A percentile compares a stretch with the other conserved stretches of the same genome.
phyloP scores from a whole-genome alignment of 2,329 filamentous ascomycete genomes.

The Paraconiothyrium brasiliense region DNA sequence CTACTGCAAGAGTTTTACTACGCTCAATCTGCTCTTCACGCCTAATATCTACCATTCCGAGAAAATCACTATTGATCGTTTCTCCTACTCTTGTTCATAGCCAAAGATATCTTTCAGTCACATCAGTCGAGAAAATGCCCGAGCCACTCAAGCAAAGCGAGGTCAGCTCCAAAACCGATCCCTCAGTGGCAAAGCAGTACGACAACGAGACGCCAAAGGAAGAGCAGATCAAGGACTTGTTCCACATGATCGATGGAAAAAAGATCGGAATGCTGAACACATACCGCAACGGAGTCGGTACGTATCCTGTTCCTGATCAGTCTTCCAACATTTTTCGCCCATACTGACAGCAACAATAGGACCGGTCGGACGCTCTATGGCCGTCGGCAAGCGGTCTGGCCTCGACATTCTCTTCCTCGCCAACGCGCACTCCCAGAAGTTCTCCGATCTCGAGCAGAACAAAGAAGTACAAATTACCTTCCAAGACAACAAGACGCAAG shows the following conservation, averaged over 20 bases:
- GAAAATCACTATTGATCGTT: not conserved
- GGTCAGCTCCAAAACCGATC: slow-evolving; percentile 56
- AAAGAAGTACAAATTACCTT: slow-evolving; percentile 57
- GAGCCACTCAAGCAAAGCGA: slow-evolving; percentile 52
- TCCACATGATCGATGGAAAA: slow-evolving; percentile 56
- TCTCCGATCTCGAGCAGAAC: slow-evolving; percentile 56
- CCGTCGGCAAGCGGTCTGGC: slow-evolving; percentile 64
- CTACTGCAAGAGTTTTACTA: not conserved
- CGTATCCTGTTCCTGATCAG: slow-evolving; percentile 19
- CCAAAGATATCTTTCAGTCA: slow-evolving; percentile 30
- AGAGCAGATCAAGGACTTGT: slow-evolving; percentile 60
- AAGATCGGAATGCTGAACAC: slow-evolving; percentile 57
- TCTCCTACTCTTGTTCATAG: not conserved
- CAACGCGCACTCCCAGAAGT: slow-evolving; percentile 59
- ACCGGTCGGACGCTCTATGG: slow-evolving; percentile 60
- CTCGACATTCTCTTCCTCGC: slow-evolving; percentile 62
- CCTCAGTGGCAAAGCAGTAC: slow-evolving; percentile 60
- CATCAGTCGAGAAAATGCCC: slow-evolving; percentile 54
- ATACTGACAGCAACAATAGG: slow-evolving; percentile 29
- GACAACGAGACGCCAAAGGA: slow-evolving; percentile 55
- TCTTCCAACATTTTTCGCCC: not conserved
- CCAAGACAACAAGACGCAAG: slow-evolving; percentile 57
- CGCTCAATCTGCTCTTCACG: slow-evolving; percentile 9
- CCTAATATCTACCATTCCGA: not conserved
- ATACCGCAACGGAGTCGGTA: slow-evolving; percentile 53